Percentiles rank a stretch among this genome's conserved stretches.
Conservation (phyloP, 2,329 filamentous ascomycete species). For the Rhinocladiella mackenziei region DNA sequence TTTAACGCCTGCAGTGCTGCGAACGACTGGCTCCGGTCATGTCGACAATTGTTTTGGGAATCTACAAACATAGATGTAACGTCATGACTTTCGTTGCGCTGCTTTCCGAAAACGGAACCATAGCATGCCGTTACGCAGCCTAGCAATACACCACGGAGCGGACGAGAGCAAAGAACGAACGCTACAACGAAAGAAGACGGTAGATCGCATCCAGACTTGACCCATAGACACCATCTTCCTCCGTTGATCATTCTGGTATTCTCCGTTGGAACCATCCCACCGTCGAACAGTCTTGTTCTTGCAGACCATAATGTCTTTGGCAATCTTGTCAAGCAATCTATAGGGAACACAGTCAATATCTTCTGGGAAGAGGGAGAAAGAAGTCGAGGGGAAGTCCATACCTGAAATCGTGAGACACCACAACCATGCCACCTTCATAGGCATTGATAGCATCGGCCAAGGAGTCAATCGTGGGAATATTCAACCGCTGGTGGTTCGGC, state of each 20-base stretch:
- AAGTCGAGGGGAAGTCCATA: conserved; percentile 43
- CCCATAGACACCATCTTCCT: conserved; percentile 96
- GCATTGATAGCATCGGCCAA: conserved; percentile 96
- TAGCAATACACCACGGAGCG: too few relatives aligned
- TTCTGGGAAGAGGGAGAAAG: conserved; percentile 10
- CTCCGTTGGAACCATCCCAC: conserved; percentile 85
- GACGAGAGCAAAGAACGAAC: too few relatives aligned
- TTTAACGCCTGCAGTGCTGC: too few relatives aligned
- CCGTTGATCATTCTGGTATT: conserved; percentile 97
- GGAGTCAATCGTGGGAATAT: conserved; percentile 97
- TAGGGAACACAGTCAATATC: conserved; percentile 17
- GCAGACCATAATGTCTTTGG: conserved; percentile 98
- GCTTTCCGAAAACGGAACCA: too few relatives aligned
- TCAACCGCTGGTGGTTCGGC: conserved; percentile 99
- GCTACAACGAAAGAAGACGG: too few relatives aligned
- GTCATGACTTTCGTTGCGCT: too few relatives aligned
- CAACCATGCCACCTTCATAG: conserved; percentile 92
- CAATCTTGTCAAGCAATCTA: conserved; percentile 98
- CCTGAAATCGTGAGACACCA: conserved; percentile 99
- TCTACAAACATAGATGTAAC: too few relatives aligned
- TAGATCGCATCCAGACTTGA: too few relatives aligned
- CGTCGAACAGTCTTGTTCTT: conserved; percentile 90
- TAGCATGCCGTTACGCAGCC: too few relatives aligned
- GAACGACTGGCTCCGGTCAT: too few relatives aligned
- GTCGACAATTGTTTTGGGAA: too few relatives aligned